Evolutionary conservation across 164 flowering plant species (phyloP).

Genomic region (Santalum album): DNA sequence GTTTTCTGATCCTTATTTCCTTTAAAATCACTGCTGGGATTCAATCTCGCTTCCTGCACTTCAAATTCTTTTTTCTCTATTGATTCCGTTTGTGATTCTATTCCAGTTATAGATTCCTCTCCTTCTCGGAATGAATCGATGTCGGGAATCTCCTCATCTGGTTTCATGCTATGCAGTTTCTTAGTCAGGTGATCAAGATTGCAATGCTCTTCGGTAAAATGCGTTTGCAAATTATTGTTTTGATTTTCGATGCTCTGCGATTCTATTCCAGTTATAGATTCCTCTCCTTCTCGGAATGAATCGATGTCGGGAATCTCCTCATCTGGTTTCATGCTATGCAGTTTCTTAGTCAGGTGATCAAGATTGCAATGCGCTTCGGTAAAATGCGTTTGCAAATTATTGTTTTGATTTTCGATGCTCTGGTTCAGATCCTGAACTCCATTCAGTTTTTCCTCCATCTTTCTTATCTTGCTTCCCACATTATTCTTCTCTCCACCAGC

Average conservation of each 20-base stretch:
- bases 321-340: conserved; percentile 13
- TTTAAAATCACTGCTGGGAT: background rate
- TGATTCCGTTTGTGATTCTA: background rate
- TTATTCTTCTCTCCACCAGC: conserved; percentile 20
- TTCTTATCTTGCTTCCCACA: conserved; percentile 25
- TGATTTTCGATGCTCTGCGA: conserved; percentile 23
- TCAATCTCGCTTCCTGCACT: conserved; percentile 7
- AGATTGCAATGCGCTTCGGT: conserved; percentile 32
- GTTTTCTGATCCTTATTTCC: background rate
- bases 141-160: conserved; percentile 16
- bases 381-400: conserved; percentile 28
- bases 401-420: conserved; percentile 25
- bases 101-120: background rate
- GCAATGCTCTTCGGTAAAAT: conserved; percentile 31
- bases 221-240: conserved; percentile 25
- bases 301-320: conserved; percentile 12
- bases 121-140: background rate
- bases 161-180: conserved; percentile 11
- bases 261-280: background rate
- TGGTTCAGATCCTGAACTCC: conserved; percentile 28
- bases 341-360: conserved; percentile 17
- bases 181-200: conserved; percentile 24
- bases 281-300: background rate
- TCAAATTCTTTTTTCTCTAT: background rate
- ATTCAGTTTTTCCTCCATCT: conserved; percentile 37